Evolutionary conservation across 208 protist genomes (phyloP), one percentile per base, ranked within the genome.

Genomic region (Leishmania major): DNA sequence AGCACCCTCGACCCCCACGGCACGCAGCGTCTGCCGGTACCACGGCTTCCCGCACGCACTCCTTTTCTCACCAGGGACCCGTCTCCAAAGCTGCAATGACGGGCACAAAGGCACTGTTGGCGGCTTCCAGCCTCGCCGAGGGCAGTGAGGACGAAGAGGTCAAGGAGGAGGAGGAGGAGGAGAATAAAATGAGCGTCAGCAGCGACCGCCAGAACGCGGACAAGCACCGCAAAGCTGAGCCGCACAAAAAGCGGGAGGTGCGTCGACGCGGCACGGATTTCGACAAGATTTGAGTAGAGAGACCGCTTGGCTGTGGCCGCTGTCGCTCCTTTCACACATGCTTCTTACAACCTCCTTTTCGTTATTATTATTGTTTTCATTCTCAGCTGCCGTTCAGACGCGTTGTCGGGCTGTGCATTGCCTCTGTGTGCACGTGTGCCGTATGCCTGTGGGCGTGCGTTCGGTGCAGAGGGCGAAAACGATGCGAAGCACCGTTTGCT

Each of bases 181-280:
- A 19, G 67, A 84, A 53, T 10, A 7, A 59, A 2, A 2, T 45
- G 72, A 62, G n/a, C n/a, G 17, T 8, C 11, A 60, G 15, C 4
- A 49, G 49, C 17, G 64, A 49, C 75, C 43, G 3, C 10, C 45
- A 59, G 7, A 31, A 5, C 35, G 25, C 62, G 51, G 73, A 74
- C 19, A 82, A 57, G 19, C 77, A 75, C 40, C 64, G 53, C 71
- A 82, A 69, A 62, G 15, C 31, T 60, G 13, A 2, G 5, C 74
- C 78, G 5, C 72, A 86, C 31, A 77, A 75, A 31, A 83, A 80
- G n/a, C 78, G 75, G 10, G 28, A n/a, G 66, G 37, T 79, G 55
- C 83, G 83, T 15, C 77, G 83, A 7, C 83, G 83, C 47, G 78
- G 73, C 74, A 79, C 75, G 4, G 78, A 82, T 13, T 82, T 86